These are phyloP conservation scores for Fraxinus greggii DNA, from an alignment of 305 asterid genomes.

Conservation along the genomic window DNA sequence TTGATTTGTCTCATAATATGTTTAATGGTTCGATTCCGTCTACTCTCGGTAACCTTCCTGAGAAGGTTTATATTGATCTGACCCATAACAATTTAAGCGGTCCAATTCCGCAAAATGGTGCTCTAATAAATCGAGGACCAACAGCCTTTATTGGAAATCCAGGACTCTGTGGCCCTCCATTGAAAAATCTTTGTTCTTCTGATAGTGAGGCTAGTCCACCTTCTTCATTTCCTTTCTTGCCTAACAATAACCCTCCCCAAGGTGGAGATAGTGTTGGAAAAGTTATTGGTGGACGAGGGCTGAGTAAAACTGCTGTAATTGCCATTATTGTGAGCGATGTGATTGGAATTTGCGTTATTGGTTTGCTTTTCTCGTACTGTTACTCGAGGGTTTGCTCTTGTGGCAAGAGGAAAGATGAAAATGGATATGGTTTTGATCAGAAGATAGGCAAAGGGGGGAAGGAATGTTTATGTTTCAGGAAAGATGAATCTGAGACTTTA, in stretches of 20 bases:
- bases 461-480: conserved; percentile 78
- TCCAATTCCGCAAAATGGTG: conserved; percentile 89
- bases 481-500: conserved; percentile 80
- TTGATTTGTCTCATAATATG: conserved; percentile 77
- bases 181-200: conserved; percentile 63
- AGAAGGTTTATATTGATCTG: conserved; percentile 88
- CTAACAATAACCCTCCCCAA: conserved; percentile 48
- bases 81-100: conserved; percentile 73
- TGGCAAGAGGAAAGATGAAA: conserved; percentile 44
- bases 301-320: conserved; percentile 56
- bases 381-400: conserved; percentile 57
- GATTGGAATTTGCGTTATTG: conserved; percentile 80
- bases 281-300: conserved; percentile 39
- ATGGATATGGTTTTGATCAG: conserved; percentile 42
- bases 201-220: conserved; percentile 58
- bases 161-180: conserved; percentile 86
- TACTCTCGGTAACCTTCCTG: conserved; percentile 84
- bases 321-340: conserved; percentile 75
- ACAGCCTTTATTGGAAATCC: conserved; percentile 91
- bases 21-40: conserved; percentile 73
- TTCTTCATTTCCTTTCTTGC: conserved; percentile 58
- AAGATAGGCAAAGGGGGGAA: conserved; percentile 55
- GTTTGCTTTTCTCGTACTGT: conserved; percentile 80
- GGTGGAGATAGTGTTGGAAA: conserved; percentile 28
- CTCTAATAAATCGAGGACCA: conserved; percentile 86